Base-by-base conservation (phyloP, 345 rosid species). In the Bruguiera gymnorhiza region DNA sequence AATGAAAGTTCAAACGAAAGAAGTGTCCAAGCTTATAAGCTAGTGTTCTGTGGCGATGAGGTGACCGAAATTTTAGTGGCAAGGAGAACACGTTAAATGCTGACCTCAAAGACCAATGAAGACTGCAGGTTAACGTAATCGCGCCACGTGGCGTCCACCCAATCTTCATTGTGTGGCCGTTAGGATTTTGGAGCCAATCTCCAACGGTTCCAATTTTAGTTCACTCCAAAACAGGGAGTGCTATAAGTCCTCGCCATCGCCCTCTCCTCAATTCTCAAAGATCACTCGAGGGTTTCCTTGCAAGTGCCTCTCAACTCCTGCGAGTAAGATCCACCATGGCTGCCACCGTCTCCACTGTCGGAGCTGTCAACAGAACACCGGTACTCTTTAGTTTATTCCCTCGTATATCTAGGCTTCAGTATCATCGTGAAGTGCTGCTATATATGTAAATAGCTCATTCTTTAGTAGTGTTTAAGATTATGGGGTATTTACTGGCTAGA, bases 261-360 rank as follows among this genome's bases (percentile, higher is more conserved):
- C 27, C 53, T 10, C 60, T 21, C 8, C 13, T 55, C 30, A 36
- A 20, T 21, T 21, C 11, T 31, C 54, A 1, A 34, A 37, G 51
- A 29, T 18, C 24, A 3, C 55, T 5, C 34, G 46, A 43, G 66
- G 52, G 20, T 32, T 52, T 8, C 4, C 61, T 21, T 57, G 48
- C 60, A 32, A 67, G 70, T 30, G 52, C 15, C 67, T 52, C 66
- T 9, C 36, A 24, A 8, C 26, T 8, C 36, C 36, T 20, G 10
- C 29, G 21, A 6, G 8, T 34, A 23, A 43, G 19, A 57, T 66
- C 62, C n/a, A 13, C 46, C 75, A 94, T 94, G 98, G 96, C 97
- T 65, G 78, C 97, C 34, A 81, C 97, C 53, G 81, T 89, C 74
- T 79, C 98, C 73, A 89, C 97, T 65, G 78, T 86, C 62, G 97